Percentiles rank a stretch among this genome's conserved stretches.
Evolutionary conservation across 2,329 filamentous ascomycete species (phyloP).

Genomic region (Gaeumannomyces tritici): DNA sequence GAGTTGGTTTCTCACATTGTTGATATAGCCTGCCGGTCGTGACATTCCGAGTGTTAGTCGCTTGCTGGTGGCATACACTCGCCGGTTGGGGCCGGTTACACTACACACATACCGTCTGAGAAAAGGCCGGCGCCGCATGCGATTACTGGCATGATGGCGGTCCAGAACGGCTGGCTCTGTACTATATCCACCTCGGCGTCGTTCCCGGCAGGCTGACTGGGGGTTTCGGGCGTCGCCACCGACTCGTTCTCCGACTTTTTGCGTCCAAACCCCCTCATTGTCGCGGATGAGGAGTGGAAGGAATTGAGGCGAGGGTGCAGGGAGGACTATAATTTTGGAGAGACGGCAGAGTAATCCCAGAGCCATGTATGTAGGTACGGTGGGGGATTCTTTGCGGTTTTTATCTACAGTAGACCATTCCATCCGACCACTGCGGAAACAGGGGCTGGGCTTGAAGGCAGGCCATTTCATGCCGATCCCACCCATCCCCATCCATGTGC

Average conservation of each 20-base stretch:
- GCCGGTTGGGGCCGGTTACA: too few relatives aligned
- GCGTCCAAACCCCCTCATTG: not conserved
- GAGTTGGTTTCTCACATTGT: conserved; percentile 51
- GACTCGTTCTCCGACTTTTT: not conserved
- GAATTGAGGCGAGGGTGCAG: too few relatives aligned
- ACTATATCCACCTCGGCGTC: not conserved
- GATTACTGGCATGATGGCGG: conserved; percentile 54
- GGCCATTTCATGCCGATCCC: not conserved
- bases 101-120: conserved; percentile 48
- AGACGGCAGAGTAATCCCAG: too few relatives aligned
- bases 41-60: not conserved
- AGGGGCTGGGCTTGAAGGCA: not conserved
- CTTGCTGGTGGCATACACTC: too few relatives aligned
- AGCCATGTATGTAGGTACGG: too few relatives aligned
- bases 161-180: conserved; percentile 3
- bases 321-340: too few relatives aligned
- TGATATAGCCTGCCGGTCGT: conserved; percentile 57
- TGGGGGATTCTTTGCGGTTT: not conserved
- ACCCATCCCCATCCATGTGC: too few relatives aligned
- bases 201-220: not conserved
- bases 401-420: not conserved
- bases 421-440: not conserved
- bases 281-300: not conserved
- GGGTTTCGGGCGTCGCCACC: not conserved
- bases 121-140: conserved; percentile 87